These are phyloP conservation scores for Thalia dealbata DNA, from an alignment of 176 grass and related monocot species.

Conservation along the genomic window DNA sequence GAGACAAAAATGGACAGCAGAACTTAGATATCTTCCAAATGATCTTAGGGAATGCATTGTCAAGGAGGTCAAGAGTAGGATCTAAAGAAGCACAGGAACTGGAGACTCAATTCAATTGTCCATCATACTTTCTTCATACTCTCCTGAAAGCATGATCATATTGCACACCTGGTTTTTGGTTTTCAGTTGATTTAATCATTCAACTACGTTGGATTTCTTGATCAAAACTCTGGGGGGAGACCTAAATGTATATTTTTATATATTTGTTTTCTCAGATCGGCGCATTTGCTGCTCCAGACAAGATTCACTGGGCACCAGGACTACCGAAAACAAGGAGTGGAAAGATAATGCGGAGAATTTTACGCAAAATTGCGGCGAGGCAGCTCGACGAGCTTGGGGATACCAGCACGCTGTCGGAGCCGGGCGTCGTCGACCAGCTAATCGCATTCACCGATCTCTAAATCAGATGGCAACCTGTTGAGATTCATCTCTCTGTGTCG, in stretches of 20 bases:
- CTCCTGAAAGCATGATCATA: too few relatives aligned
- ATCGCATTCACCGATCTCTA: conserved; percentile 55
- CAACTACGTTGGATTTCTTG: neutral
- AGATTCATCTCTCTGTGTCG: neutral
- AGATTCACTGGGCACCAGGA: conserved; percentile 91
- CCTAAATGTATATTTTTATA: conserved; percentile 3
- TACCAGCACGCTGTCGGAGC: conserved; percentile 86
- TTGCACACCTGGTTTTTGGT: neutral
- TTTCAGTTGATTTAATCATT: neutral
- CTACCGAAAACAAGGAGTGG: conserved; percentile 93
- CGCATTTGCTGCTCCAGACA: conserved; percentile 94
- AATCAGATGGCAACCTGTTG: neutral
- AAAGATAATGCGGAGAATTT: conserved; percentile 90
- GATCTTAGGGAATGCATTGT: too few relatives aligned
- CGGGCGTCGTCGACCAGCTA: conserved; percentile 65
- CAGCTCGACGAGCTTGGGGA: conserved; percentile 92
- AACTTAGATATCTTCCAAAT: too few relatives aligned
- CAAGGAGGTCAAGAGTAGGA: too few relatives aligned
- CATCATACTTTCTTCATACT: too few relatives aligned
- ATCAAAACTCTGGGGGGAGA: neutral
- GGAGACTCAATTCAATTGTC: too few relatives aligned
- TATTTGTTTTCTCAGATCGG: conserved; percentile 61
- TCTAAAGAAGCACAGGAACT: too few relatives aligned
- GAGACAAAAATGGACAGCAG: too few relatives aligned
- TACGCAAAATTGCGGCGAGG: conserved; percentile 82